These are phyloP conservation scores for Colletotrichum spaethianum DNA, from an alignment of 2,329 filamentous ascomycete genomes.

Conservation along the genomic window DNA sequence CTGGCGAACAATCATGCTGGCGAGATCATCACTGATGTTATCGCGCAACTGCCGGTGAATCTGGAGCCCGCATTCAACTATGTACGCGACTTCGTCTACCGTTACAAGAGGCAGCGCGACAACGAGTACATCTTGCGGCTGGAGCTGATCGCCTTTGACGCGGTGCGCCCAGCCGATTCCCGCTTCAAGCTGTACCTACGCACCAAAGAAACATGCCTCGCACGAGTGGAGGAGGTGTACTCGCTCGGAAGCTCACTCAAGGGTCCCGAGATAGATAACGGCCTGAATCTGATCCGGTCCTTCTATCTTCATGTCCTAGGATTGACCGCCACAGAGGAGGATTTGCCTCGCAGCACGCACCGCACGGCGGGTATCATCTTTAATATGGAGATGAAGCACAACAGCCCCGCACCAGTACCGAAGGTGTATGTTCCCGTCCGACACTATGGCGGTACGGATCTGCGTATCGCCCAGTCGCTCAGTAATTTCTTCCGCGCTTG, in stretches of 20 bases:
- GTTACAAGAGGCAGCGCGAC: slow-evolving; percentile 23
- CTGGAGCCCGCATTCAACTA: slow-evolving; percentile 42
- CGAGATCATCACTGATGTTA: slow-evolving; percentile 27
- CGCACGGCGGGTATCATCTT: slow-evolving; percentile 53
- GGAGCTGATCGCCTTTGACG: slow-evolving; percentile 53
- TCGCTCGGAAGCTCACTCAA: slow-evolving; percentile 43
- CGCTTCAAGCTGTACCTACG: slow-evolving; percentile 56
- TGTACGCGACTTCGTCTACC: slow-evolving; percentile 21
- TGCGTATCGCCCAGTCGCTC: slow-evolving; percentile 32
- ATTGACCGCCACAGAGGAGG: slow-evolving; percentile 31
- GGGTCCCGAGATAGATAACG: slow-evolving; percentile 29
- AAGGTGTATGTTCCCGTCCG: slow-evolving; percentile 54
- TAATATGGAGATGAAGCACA: slow-evolving; percentile 49
- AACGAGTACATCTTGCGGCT: slow-evolving; percentile 23
- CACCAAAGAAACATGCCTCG: slow-evolving; percentile 48
- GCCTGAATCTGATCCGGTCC: slow-evolving; percentile 37
- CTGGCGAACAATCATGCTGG: slow-evolving; percentile 24
- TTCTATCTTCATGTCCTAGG: slow-evolving; percentile 45
- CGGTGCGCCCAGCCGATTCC: slow-evolving; percentile 46
- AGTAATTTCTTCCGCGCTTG: slow-evolving; percentile 31
- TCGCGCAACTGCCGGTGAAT: slow-evolving; percentile 26
- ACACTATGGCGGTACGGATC: slow-evolving; percentile 47
- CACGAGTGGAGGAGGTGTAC: slow-evolving; percentile 46
- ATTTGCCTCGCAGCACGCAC: slow-evolving; percentile 44
- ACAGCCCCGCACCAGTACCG: slow-evolving; percentile 42